Conservation (phyloP, 768 basidiomycete genomes). For the Pulveroboletus sp. region DNA sequence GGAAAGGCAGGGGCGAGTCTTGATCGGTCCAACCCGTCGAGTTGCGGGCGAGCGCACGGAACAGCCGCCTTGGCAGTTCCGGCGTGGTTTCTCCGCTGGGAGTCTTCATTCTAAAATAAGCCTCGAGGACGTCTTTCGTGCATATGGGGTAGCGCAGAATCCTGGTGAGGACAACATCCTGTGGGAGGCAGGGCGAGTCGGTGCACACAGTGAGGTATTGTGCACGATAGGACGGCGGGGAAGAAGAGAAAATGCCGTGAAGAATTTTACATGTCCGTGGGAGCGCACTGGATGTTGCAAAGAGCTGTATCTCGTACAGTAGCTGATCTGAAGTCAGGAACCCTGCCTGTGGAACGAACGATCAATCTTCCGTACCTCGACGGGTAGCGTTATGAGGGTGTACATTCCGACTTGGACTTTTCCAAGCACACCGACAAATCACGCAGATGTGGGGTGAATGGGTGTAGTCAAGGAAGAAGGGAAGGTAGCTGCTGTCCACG, state of each 20-base stretch:
- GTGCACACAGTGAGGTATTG: conserved; percentile 52
- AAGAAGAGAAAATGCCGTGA: conserved; percentile 47
- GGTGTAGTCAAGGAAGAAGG: too few species aligned
- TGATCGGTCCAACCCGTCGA: conserved; percentile 39
- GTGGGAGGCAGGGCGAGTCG: conserved; percentile 16
- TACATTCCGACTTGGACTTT: conserved; percentile 12
- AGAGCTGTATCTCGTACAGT: conserved; percentile 72
- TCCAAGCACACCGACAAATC: too few species aligned
- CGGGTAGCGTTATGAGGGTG: conserved; percentile 30
- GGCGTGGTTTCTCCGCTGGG: conserved; percentile 16
- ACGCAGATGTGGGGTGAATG: too few species aligned
- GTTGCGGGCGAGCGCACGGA: conserved; percentile 46
- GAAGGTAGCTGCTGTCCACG: too few species aligned
- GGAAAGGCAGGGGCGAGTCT: conserved; percentile 61
- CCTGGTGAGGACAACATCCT: conserved; percentile 35
- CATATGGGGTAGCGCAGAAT: conserved; percentile 45
- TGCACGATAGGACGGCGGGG: conserved; percentile 59
- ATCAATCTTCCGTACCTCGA: conserved; percentile 31
- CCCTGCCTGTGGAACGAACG: neutral
- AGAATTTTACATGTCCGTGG: conserved; percentile 57
- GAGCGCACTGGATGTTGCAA: conserved; percentile 59
- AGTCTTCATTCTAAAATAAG: conserved; percentile 36
- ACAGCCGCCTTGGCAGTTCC: conserved; percentile 65
- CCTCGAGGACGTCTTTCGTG: conserved; percentile 39
- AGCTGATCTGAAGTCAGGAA: conserved; percentile 45